These are phyloP conservation scores for Coemansia sp. DNA, from an alignment of 192 early-diverging fungal genomes.

Conservation along the genomic window DNA sequence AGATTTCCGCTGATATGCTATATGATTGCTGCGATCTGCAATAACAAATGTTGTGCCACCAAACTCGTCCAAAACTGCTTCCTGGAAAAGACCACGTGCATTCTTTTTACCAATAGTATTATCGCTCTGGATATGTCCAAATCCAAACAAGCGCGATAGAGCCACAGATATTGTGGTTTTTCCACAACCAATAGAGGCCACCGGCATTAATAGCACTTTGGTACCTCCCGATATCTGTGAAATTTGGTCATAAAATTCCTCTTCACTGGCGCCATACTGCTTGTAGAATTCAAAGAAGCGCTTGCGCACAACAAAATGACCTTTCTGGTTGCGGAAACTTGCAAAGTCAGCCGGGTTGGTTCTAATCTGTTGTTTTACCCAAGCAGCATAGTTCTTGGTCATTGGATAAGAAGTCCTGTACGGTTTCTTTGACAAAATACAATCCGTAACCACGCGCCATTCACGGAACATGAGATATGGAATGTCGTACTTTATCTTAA, in stretches of 20 bases:
- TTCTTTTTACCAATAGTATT: slow-evolving; percentile 65
- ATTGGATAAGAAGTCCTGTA: slow-evolving; percentile 58
- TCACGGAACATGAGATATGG: slow-evolving; percentile 94
- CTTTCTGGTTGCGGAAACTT: slow-evolving; percentile 67
- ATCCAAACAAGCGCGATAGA: slow-evolving; percentile 60
- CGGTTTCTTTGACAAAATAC: slow-evolving; percentile 53
- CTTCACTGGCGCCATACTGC: slow-evolving; percentile 23
- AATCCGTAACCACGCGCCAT: slow-evolving; percentile 91
- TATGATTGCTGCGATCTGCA: slow-evolving; percentile 80
- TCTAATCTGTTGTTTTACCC: slow-evolving; percentile 65
- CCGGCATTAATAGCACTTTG: slow-evolving; percentile 62
- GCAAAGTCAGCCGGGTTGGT: slow-evolving; percentile 66
- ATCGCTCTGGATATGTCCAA: slow-evolving; percentile 85
- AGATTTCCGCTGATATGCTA: slow-evolving; percentile 53
- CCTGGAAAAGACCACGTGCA: slow-evolving; percentile 56
- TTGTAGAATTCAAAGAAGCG: slow-evolving; percentile 69
- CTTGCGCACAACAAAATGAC: slow-evolving; percentile 79
- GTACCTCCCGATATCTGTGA: slow-evolving; percentile 11
- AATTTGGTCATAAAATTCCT: slow-evolving; percentile 13
- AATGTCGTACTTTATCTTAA: slow-evolving; percentile 96
- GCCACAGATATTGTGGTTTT: slow-evolving; percentile 63
- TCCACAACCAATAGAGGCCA: slow-evolving; percentile 80
- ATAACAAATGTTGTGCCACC: slow-evolving; percentile 63
- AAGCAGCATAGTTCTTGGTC: slow-evolving; percentile 71
- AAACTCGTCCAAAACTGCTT: slow-evolving; percentile 59